These are phyloP conservation scores for Taxawa tesnikishii DNA, from an alignment of 2,329 filamentous ascomycete genomes.

Conservation along the genomic window DNA sequence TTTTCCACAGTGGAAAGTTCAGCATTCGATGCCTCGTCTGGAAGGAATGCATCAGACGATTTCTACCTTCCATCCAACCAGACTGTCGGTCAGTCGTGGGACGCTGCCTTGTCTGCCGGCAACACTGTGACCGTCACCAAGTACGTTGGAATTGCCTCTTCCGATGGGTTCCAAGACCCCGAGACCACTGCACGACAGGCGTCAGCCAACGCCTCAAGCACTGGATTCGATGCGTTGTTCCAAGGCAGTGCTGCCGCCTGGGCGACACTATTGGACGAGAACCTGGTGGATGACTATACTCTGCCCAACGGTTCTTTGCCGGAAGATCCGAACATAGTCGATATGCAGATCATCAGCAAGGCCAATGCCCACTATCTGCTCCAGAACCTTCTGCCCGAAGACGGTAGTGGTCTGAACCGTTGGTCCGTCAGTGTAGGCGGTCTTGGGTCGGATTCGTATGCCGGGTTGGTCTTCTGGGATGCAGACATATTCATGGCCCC, in stretches of 20 bases:
- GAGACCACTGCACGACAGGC: conserved; percentile 43
- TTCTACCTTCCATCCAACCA: conserved; percentile 42
- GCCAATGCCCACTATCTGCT: conserved; percentile 46
- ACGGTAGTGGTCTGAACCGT: conserved; percentile 39
- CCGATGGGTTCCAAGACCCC: conserved; percentile 53
- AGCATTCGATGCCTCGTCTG: conserved; percentile 23
- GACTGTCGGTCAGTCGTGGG: conserved; percentile 50
- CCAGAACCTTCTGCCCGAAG: conserved; percentile 41
- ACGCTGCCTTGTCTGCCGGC: conserved; percentile 40
- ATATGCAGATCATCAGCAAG: conserved; percentile 42
- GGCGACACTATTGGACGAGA: conserved; percentile 45
- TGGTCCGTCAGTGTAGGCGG: conserved; percentile 55
- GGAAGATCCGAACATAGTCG: conserved; percentile 41
- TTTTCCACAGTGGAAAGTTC: conserved; percentile 40
- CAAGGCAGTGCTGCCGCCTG: conserved; percentile 49
- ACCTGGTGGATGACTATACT: conserved; percentile 52
- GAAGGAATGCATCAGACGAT: conserved; percentile 30
- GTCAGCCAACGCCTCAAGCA: conserved; percentile 34
- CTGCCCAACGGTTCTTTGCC: conserved; percentile 46
- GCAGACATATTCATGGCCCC: conserved; percentile 58
- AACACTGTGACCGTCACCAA: conserved; percentile 48
- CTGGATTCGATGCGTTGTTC: conserved; percentile 45
- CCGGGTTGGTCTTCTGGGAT: conserved; percentile 54
- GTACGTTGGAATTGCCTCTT: conserved; percentile 56
- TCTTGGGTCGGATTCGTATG: conserved; percentile 55